Evolutionary conservation across 805 yeast genomes (phyloP).

Genomic region (Teunomyces stri): DNA sequence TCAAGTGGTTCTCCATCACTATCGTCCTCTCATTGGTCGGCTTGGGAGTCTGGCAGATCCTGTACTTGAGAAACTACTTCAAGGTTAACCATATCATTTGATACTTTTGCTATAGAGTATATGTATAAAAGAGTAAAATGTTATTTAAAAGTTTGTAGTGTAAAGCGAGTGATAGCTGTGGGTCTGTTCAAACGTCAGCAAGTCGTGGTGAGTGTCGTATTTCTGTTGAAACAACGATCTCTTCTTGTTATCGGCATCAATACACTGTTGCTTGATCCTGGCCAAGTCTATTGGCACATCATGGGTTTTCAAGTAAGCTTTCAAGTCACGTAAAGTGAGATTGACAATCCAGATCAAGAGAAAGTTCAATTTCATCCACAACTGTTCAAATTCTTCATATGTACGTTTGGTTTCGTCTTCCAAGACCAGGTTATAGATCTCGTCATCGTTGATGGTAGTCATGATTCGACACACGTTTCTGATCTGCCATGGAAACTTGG

Average conservation of each 20-base stretch:
- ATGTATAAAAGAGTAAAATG: not conserved
- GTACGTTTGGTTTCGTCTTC: constrained; percentile 21
- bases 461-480: constrained; percentile 8
- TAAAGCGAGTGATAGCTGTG: not conserved
- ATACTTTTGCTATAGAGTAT: not conserved
- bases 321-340: constrained; percentile 8
- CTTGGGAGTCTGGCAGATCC: constrained; percentile 90
- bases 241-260: not conserved
- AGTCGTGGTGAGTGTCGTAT: not conserved
- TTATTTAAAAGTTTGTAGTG: not conserved
- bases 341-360: constrained; percentile 23
- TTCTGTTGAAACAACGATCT: not conserved
- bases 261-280: not conserved
- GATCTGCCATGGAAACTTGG: constrained; percentile 7
- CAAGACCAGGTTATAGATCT: constrained; percentile 12
- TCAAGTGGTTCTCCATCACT: constrained; percentile 76
- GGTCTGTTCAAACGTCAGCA: not conserved
- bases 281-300: not conserved
- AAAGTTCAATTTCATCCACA: constrained; percentile 25
- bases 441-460: constrained; percentile 9
- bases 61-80: constrained; percentile 90
- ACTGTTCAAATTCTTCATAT: constrained; percentile 17
- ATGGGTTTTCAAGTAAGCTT: not conserved
- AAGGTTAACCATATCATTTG: constrained; percentile 75
- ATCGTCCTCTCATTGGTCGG: constrained; percentile 67